Evolutionary conservation across 75 land plant species (phyloP), one percentile per base, ranked within the genome.

Genomic region (Selaginella tamariscina): DNA sequence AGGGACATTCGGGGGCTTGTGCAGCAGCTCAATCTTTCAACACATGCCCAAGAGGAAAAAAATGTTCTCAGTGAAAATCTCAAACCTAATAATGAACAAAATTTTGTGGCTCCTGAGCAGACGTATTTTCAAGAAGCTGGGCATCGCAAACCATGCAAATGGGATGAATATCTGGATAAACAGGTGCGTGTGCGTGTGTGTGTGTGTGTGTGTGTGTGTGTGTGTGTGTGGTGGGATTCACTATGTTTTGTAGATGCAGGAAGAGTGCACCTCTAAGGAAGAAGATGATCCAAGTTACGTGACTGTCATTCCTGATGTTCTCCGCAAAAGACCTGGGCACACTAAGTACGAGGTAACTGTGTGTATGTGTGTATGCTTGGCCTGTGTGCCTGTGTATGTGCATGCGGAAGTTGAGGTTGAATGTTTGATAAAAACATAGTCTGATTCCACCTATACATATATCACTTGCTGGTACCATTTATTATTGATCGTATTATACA

Each of bases 1-100:
- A 80, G 72, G 65, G 89, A 89, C 65, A 65, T 89, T 55, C 82
- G 94, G 9, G 5, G 11, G 0, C 82, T 86, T 73, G 85, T 89
- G 18, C 86, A 86, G 82, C 28, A 60, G 24, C 79, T 82, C 80
- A 89, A 89, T 64, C 71, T 84, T 75, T 71, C 84, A 5, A 5
- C 49, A 5, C 49, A 5, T 5, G 49, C 49, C 11, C 49, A 39
- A 15, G 49, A 39, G 49, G 11, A 39, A 39, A 15, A 39, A 15
- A 39, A 39, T 15, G 49, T 5, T 15, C 11, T 39, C 11, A 15
- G 49, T 5, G 49, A 39, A 5, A 5, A 5, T 15, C 5, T 15
- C 49, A 39, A 5, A 39, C 49, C 5, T 5, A 15, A 39, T 5
- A 39, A 39, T 39, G 49, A 15, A 39, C 49, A 39, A 39, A 39